A percentile compares a stretch with the other conserved stretches of the same genome.
These are phyloP conservation scores for Zangia roseola DNA, from an alignment of 768 basidiomycete species.

Conservation along the genomic window DNA sequence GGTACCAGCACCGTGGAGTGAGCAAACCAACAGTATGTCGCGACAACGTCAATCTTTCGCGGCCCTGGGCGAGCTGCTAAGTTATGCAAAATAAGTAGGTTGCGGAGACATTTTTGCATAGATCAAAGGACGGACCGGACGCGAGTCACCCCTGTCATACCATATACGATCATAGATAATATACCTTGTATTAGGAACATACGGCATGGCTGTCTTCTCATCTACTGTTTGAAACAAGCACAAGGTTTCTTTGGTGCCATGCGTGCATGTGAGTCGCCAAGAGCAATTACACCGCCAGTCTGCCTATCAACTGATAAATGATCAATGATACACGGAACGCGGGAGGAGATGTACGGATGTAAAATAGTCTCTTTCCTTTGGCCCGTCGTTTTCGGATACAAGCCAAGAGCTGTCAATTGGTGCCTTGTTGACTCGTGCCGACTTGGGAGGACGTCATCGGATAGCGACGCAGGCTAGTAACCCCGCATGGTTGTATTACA, in stretches of 20 bases:
- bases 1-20: slow-evolving; percentile 29
- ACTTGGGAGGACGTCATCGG: slow-evolving; percentile 3
- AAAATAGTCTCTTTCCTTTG: slow-evolving; percentile 1
- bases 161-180: slow-evolving; percentile 18
- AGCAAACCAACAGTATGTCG: slow-evolving; percentile 1
- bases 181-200: slow-evolving; percentile 25
- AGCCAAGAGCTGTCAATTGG: slow-evolving; percentile 6
- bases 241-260: background rate
- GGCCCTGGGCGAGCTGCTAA: slow-evolving; percentile 17
- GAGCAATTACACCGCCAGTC: background rate
- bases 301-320: slow-evolving; percentile 3
- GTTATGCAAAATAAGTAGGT: background rate
- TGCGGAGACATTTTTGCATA: slow-evolving; percentile 7
- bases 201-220: slow-evolving; percentile 22
- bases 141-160: slow-evolving; percentile 17
- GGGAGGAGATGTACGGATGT: slow-evolving; percentile 1
- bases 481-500: slow-evolving; percentile 27
- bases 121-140: slow-evolving; percentile 9
- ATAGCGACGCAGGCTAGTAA: slow-evolving; percentile 9
- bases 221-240: slow-evolving; percentile 2
- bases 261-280: background rate
- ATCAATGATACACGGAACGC: slow-evolving; percentile 3
- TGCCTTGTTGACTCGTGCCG: slow-evolving; percentile 13
- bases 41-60: slow-evolving; percentile 18
- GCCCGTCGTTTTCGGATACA: slow-evolving; percentile 8